Evolutionary conservation across 331 rosid species (phyloP), one percentile per base, ranked within the genome.

Genomic region (Phaseolus coccineus): DNA sequence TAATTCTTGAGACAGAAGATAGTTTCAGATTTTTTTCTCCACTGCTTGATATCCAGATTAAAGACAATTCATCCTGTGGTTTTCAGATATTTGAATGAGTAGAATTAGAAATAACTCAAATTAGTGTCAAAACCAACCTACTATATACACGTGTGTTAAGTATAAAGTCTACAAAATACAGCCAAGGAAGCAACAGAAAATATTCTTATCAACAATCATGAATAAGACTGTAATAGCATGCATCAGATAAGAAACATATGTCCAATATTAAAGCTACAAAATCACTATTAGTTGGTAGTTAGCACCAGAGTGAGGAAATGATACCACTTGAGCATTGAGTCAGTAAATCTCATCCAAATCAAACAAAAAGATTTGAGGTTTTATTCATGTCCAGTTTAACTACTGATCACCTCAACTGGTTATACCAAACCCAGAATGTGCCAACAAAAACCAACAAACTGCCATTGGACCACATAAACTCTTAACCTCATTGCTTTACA

Each of bases 11-110:
- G 81, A 95, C 92, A 66, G 94, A 88, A 76, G 89, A 91, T 85
- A 95, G 85, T 87, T 91, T 92, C 91, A 95, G 85, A 86, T 80
- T 89, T 83, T 90, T 91, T 87, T 95, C 97, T 56, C 89, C 96
- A 71, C 88, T 87, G 84, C 91, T 91, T 31, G 98, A 92, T 83
- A 86, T 85, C 98, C 97, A 95, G 87, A 90, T 92, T 88, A 95
- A 84, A 80, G 98, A 86, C 59, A 93, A 87, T 72, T 88, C 97
- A 78, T 95, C 98, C 97, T 95, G 87, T 57, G 65, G 53, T 87
- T 77, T 82, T 48, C 61, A 80, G 68, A 86, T 72, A 64, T 47
- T 80, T 62, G 13, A 71, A 55, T 73, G 75, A 85, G 78, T 57
- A 73, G 55, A 81, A 64, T 8, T 42, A 74, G 15, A 84, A 85